Percentiles rank a stretch among this genome's conserved stretches.
These are phyloP conservation scores for Elsinoe necatrix DNA, from an alignment of 2,329 filamentous ascomycete species.

Conservation along the genomic window DNA sequence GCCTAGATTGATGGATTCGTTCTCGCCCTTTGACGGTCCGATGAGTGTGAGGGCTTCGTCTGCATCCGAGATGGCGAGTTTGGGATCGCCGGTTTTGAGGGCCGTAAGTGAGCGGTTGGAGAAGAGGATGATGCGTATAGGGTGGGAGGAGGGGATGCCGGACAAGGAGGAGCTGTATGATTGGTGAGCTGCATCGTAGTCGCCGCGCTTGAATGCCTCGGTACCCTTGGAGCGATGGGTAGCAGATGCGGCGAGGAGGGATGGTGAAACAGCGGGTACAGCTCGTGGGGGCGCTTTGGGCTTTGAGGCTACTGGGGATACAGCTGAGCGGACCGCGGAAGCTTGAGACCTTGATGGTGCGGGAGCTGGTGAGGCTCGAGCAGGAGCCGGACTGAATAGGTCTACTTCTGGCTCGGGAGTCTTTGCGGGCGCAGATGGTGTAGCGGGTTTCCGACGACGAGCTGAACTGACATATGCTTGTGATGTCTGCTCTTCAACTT, in stretches of 20 bases:
- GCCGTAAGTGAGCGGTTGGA: slow-evolving; percentile 86
- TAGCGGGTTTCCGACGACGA: slow-evolving; percentile 61
- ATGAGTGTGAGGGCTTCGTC: slow-evolving; percentile 74
- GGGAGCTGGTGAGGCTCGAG: slow-evolving; percentile 25
- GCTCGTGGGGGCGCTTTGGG: slow-evolving; percentile 47
- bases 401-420: slow-evolving; percentile 28
- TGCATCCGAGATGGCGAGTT: slow-evolving; percentile 75
- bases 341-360: slow-evolving; percentile 30
- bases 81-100: slow-evolving; percentile 85
- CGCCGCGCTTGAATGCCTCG: slow-evolving; percentile 85
- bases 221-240: slow-evolving; percentile 71
- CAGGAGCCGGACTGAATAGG: slow-evolving; percentile 27
- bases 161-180: slow-evolving; percentile 71
- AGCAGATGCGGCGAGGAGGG: slow-evolving; percentile 66
- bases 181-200: slow-evolving; percentile 77
- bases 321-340: slow-evolving; percentile 27
- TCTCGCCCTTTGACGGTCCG: slow-evolving; percentile 67
- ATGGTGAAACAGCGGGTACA: slow-evolving; percentile 59
- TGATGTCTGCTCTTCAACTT: slow-evolving; percentile 68
- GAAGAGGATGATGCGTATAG: slow-evolving; percentile 76
- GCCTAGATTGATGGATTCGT: slow-evolving; percentile 66
- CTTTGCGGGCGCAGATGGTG: slow-evolving; percentile 24
- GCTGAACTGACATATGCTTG: slow-evolving; percentile 84
- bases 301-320: slow-evolving; percentile 34
- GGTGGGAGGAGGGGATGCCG: slow-evolving; percentile 68